Evolutionary conservation across 352 stramenopile species (phyloP).

Genomic region (Phytophthora aleatoria): DNA sequence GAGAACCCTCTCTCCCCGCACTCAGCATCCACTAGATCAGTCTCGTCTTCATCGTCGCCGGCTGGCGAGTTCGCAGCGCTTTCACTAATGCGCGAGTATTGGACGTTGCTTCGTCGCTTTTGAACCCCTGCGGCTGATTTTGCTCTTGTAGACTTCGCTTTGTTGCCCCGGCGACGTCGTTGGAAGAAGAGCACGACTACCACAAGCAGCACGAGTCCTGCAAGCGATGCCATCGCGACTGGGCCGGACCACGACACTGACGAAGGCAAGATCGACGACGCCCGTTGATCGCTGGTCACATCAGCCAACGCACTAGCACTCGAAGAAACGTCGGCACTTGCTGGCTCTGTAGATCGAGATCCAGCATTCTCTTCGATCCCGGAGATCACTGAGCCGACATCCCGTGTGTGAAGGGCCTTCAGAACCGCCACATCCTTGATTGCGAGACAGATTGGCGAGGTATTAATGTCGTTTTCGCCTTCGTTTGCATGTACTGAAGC

Average conservation of each 20-base stretch:
- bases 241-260: constrained; percentile 24
- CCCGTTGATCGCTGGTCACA: constrained; percentile 4
- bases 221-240: constrained; percentile 29
- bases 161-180: constrained; percentile 8
- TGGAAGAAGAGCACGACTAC: constrained; percentile 23
- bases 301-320: constrained; percentile 1
- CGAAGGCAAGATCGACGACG: constrained; percentile 27
- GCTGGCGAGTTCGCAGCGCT: constrained; percentile 11
- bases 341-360: too few relatives aligned
- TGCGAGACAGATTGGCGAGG: constrained; percentile 29
- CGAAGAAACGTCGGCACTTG: neutral
- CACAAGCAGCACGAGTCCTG: constrained; percentile 21
- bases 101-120: constrained; percentile 26
- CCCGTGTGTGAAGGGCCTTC: constrained; percentile 19
- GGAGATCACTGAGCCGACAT: neutral
- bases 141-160: constrained; percentile 13
- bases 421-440: constrained; percentile 42
- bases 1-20: constrained; percentile 10
- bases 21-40: constrained; percentile 23
- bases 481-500: neutral
- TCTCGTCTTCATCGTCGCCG: constrained; percentile 23
- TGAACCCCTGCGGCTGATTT: constrained; percentile 17
- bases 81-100: constrained; percentile 35
- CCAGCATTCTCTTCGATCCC: constrained; percentile 6
- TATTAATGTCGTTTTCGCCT: neutral